phyloP scores from a whole-genome alignment of 2,329 filamentous ascomycete genomes.

The Xylaria digitata region DNA sequence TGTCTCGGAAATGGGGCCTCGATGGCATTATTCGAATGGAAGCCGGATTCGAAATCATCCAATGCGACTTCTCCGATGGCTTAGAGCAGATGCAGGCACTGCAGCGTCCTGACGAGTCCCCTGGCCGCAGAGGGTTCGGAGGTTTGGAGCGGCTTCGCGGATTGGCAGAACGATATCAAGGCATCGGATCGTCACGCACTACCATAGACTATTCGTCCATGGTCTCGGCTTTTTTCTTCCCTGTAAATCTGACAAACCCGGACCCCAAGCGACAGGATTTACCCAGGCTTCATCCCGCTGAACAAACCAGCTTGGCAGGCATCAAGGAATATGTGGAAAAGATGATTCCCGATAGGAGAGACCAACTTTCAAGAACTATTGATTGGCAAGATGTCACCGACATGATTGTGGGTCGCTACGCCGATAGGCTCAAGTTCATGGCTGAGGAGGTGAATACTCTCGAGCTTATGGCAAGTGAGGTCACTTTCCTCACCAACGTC shows the following conservation, averaged over 20 bases:
- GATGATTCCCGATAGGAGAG: slow-evolving; percentile 51
- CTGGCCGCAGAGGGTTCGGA: slow-evolving; percentile 11
- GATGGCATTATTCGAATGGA: slow-evolving; percentile 25
- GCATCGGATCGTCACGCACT: slow-evolving; percentile 56
- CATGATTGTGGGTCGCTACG: slow-evolving; percentile 72
- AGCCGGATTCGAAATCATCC: slow-evolving; percentile 28
- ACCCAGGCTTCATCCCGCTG: slow-evolving; percentile 49
- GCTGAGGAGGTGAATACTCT: slow-evolving; percentile 45
- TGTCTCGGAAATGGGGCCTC: slow-evolving; percentile 13
- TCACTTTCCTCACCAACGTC: slow-evolving; percentile 55
- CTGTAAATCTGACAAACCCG: slow-evolving; percentile 61
- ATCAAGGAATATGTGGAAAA: slow-evolving; percentile 58
- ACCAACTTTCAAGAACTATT: slow-evolving; percentile 50
- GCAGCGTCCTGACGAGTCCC: slow-evolving; percentile 44
- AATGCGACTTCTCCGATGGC: slow-evolving; percentile 57
- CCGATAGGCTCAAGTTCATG: slow-evolving; percentile 62
- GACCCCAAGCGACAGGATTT: slow-evolving; percentile 50
- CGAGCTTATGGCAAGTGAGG: slow-evolving; percentile 50
- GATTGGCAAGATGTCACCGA: slow-evolving; percentile 78
- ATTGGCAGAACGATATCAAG: slow-evolving; percentile 58
- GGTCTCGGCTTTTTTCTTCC: slow-evolving; percentile 64
- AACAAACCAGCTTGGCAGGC: slow-evolving; percentile 47
- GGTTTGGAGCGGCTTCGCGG: slow-evolving; percentile 57
- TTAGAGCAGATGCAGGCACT: slow-evolving; percentile 53
- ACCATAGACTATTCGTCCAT: slow-evolving; percentile 62